Evolutionary conservation across 768 basidiomycete genomes (phyloP), one percentile per base, ranked within the genome.

Genomic region (Boletus sp.): DNA sequence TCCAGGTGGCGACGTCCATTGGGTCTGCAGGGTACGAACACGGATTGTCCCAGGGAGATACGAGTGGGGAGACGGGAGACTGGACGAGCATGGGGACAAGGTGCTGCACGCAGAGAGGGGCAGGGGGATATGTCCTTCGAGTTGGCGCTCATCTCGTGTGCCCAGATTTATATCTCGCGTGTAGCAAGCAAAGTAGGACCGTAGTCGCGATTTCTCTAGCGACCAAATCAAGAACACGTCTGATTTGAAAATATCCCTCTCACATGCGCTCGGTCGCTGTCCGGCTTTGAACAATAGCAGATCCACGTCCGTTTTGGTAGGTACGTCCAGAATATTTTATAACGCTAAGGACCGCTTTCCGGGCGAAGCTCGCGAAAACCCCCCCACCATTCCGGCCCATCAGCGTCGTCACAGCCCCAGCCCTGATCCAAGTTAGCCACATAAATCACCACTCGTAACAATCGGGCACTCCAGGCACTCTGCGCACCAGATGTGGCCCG

Each of bases 1-100:
- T 63, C 74, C 77, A 76, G 59, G 75, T 60, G 67, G 79, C 75
- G 58, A 63, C 55, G 65, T 79, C 73, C 53, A 75, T 61, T 38
- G 65, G 14, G 37, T 58, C 64, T 14, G 52, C 47, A 40, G 79
- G 72, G 62, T 72, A 78, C 49, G 75, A 38, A 17, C 55, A 71
- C 17, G 70, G 72, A 44, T 68, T 67, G 64, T 84, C 79, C 81
- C 82, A n/a, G n/a, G n/a, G n/a, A n/a, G n/a, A n/a, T n/a, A n/a
- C n/a, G n/a, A n/a, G n/a, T n/a, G n/a, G 69, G 44, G 69, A 62
- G 38, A 59, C 30, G 25, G 57, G 54, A 1, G 54, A 46, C 9
- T 64, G 58, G 39, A 44, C 25, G 10, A 57, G 53, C 58, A 55
- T 62, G 38, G 35, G 37, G 54, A 47, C 45, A 48, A 40, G 27